Percentiles rank a stretch among this genome's conserved stretches.
phyloP scores from a whole-genome alignment of 495 filamentous ascomycete genomes.

The Cercophora newfieldiana region DNA sequence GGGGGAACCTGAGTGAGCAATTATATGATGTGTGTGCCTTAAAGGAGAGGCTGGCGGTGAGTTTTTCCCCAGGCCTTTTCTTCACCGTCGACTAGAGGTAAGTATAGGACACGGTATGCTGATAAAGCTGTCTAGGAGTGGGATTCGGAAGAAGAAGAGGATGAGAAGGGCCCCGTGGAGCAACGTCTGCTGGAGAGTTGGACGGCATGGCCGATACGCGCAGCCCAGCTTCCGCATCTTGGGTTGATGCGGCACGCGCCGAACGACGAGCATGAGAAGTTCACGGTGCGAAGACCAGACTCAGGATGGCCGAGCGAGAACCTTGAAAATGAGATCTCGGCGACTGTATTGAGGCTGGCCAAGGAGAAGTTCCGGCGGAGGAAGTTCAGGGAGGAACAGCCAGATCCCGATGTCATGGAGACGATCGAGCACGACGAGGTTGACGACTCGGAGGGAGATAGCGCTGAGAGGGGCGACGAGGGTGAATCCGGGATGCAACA shows the following conservation, averaged over 20 bases:
- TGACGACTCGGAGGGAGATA: not conserved
- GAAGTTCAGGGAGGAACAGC: not conserved
- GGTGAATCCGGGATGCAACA: too few species aligned
- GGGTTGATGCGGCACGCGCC: constrained; percentile 36
- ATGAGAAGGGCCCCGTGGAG: constrained; percentile 49
- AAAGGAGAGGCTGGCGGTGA: constrained; percentile 45
- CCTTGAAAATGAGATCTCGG: constrained; percentile 67
- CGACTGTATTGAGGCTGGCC: constrained; percentile 59
- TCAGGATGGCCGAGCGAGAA: constrained; percentile 50
- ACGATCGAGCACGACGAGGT: constrained; percentile 16
- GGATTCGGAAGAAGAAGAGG: not conserved
- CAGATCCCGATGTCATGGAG: not conserved
- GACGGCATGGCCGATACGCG: constrained; percentile 77
- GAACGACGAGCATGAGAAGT: constrained; percentile 46
- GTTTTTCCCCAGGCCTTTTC: too few species aligned
- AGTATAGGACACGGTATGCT: not conserved
- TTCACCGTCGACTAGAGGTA: too few species aligned
- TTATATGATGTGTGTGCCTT: constrained; percentile 72
- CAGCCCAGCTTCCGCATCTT: constrained; percentile 58
- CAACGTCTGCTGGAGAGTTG: constrained; percentile 39
- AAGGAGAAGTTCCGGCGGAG: constrained; percentile 57
- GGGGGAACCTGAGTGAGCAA: constrained; percentile 68
- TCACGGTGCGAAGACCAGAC: constrained; percentile 41
- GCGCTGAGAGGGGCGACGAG: not conserved
- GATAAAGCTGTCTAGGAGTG: not conserved